Evolutionary conservation across 805 yeast species (phyloP), one percentile per base, ranked within the genome.

Genomic region (Kregervanrija delftensis): DNA sequence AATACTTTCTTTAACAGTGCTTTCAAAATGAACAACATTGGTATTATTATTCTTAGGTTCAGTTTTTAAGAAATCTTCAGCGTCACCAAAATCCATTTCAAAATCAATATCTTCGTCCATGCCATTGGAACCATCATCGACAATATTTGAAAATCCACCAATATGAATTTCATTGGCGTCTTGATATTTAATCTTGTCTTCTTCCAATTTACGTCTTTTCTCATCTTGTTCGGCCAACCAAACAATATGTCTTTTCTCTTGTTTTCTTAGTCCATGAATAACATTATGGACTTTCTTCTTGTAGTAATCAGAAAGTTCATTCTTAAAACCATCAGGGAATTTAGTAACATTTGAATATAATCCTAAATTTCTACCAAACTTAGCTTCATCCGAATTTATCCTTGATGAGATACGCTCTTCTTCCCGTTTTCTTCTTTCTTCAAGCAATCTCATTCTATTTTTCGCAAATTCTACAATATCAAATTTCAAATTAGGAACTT

Each of bases 401-500:
- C 69, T 65, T 40, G 47, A 53, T 32, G 57, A 58, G 48, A 61
- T 61, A 41, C 60, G 65, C 46, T 49, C 51, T 39, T 66, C 71
- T 50, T 65, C 63, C 44, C 57, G 51, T 48, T 46, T 45, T 47
- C 60, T 45, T 56, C 69, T 49, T 57, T 60, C 42, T 57, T 67
- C 49, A 4, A 76, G 60, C 12, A 65, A 50, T 8, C 55, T 59
- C 13, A 69, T 50, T 42, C 87, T 65, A 34, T 69, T 70, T 16
- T 66, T 60, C 0, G 87, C 81, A 57, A 79, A 81, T 35, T 66
- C 77, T 11, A 70, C 76, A 35, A 85, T 69, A 60, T 83, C 82
- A 49, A 82, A 76, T 11, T 35, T 44, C 14, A 34, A 4, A 48
- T 22, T 22, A 5, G 28, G 6, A 45, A 45, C 28, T 44, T 47